A percentile compares a stretch with the other conserved stretches of the same genome.
These are phyloP conservation scores for Kluyveromyces siamensis DNA, from an alignment of 805 yeast genomes.

Conservation along the genomic window DNA sequence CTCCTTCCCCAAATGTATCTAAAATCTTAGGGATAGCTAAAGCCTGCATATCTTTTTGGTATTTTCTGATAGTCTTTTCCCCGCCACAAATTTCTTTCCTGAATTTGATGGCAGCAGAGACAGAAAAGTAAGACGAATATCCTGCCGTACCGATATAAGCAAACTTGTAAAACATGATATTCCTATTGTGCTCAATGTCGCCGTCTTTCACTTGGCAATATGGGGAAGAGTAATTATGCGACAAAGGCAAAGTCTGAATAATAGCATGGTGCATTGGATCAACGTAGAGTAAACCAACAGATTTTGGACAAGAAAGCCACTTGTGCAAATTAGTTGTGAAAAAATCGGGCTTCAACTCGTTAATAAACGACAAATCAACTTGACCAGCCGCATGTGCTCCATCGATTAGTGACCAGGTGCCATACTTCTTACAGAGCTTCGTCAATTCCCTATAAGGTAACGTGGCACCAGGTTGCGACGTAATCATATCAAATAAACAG, in stretches of 20 bases:
- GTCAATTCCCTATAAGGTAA: conserved; percentile 48
- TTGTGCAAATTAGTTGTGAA: conserved; percentile 58
- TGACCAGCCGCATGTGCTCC: conserved; percentile 67
- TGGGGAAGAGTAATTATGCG: conserved; percentile 30
- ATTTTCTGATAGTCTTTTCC: conserved; percentile 39
- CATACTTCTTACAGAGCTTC: conserved; percentile 35
- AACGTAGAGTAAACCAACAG: conserved; percentile 52
- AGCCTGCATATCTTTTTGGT: conserved; percentile 38
- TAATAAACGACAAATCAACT: conserved; percentile 34
- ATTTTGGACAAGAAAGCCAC: conserved; percentile 54
- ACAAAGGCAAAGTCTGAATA: conserved; percentile 51
- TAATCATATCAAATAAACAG: conserved; percentile 48
- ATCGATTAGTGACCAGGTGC: conserved; percentile 50
- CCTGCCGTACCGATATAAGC: conserved; percentile 41
- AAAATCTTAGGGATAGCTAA: conserved; percentile 35
- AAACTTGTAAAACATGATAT: conserved; percentile 37
- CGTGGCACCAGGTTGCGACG: conserved; percentile 55
- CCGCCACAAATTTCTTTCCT: conserved; percentile 45
- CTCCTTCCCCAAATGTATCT: conserved; percentile 32
- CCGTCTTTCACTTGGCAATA: conserved; percentile 4
- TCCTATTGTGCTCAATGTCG: conserved; percentile 11
- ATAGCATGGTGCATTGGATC: conserved; percentile 38
- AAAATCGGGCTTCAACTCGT: conserved; percentile 46
- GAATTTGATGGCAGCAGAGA: conserved; percentile 46
- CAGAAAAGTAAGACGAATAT: conserved; percentile 34